Evolutionary conservation across 2,329 filamentous ascomycete species (phyloP).

Genomic region (Bipolaris bicolor): DNA sequence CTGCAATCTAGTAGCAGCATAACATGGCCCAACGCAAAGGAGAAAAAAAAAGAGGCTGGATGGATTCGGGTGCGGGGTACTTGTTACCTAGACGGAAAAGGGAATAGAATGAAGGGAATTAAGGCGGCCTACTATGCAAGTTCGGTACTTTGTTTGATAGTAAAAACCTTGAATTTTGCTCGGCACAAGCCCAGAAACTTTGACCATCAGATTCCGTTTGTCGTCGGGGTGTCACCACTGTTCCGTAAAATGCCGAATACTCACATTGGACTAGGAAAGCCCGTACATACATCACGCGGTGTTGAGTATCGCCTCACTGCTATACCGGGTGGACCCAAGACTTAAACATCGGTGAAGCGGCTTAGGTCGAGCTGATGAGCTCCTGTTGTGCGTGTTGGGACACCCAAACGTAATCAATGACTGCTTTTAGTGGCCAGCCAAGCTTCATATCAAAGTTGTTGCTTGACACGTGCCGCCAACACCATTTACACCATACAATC

Average conservation of each 20-base stretch:
- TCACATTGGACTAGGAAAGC: background rate
- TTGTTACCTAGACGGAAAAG: background rate
- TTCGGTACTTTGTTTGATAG: background rate
- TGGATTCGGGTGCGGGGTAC: background rate
- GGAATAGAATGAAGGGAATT: background rate
- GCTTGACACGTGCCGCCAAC: conserved; percentile 2
- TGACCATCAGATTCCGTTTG: background rate
- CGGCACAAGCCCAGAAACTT: background rate
- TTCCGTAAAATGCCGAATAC: background rate
- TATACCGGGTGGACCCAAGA: background rate
- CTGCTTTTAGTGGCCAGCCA: conserved; percentile 9
- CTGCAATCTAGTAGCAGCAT: too few species aligned
- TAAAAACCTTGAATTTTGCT: background rate
- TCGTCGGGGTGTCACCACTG: background rate
- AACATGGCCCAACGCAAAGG: too few species aligned
- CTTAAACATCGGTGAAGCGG: conserved; percentile 3
- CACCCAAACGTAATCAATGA: conserved; percentile 13
- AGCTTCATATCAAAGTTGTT: conserved; percentile 2
- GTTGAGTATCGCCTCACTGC: background rate
- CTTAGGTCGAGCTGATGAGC: background rate
- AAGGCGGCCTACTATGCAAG: background rate
- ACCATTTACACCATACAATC: background rate
- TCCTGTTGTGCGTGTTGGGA: conserved; percentile 4
- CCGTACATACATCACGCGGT: background rate
- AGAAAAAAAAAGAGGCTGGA: background rate